Evolutionary conservation across 2,329 filamentous ascomycete species (phyloP).

Genomic region (Talaromyces sp.): DNA sequence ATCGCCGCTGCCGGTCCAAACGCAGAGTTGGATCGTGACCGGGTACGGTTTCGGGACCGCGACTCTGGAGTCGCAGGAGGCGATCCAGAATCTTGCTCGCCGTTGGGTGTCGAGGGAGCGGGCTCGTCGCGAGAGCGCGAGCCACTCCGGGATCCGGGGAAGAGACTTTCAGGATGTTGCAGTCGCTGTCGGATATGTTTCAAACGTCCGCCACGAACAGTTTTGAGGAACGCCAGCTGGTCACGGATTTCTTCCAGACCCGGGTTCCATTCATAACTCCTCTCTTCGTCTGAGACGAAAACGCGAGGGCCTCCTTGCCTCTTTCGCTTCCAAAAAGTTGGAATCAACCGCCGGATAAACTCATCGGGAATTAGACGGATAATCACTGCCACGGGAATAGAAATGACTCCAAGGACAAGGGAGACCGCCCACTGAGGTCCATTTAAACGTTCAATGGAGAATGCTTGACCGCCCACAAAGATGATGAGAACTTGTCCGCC

Average conservation of each 20-base stretch:
- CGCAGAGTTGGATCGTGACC: slow-evolving; percentile 55
- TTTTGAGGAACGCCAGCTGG: slow-evolving; percentile 59
- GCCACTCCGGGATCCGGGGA: slow-evolving; percentile 37
- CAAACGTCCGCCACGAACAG: slow-evolving; percentile 57
- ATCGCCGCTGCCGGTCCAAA: slow-evolving; percentile 59
- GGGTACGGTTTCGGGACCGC: slow-evolving; percentile 41
- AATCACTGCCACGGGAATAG: slow-evolving; percentile 60
- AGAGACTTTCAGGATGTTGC: slow-evolving; percentile 48
- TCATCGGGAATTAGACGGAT: slow-evolving; percentile 58
- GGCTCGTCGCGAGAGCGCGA: slow-evolving; percentile 39
- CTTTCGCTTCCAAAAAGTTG: slow-evolving; percentile 32
- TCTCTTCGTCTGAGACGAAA: slow-evolving; percentile 42
- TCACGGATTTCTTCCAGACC: slow-evolving; percentile 59
- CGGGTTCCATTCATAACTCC: slow-evolving; percentile 52
- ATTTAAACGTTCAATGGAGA: slow-evolving; percentile 57
- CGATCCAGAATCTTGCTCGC: slow-evolving; percentile 37
- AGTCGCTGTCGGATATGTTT: slow-evolving; percentile 57
- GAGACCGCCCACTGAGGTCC: slow-evolving; percentile 66
- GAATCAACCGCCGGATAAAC: slow-evolving; percentile 42
- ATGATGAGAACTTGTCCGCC: slow-evolving; percentile 68
- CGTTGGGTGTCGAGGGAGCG: slow-evolving; percentile 51
- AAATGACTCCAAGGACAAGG: slow-evolving; percentile 61
- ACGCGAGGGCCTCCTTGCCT: slow-evolving; percentile 33
- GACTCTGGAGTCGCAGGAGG: slow-evolving; percentile 51
- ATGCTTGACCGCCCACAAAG: slow-evolving; percentile 63